A percentile compares a stretch with the other conserved stretches of the same genome.
These are phyloP conservation scores for Starmerella ratchasimensis DNA, from an alignment of 805 yeast species.

Conservation along the genomic window DNA sequence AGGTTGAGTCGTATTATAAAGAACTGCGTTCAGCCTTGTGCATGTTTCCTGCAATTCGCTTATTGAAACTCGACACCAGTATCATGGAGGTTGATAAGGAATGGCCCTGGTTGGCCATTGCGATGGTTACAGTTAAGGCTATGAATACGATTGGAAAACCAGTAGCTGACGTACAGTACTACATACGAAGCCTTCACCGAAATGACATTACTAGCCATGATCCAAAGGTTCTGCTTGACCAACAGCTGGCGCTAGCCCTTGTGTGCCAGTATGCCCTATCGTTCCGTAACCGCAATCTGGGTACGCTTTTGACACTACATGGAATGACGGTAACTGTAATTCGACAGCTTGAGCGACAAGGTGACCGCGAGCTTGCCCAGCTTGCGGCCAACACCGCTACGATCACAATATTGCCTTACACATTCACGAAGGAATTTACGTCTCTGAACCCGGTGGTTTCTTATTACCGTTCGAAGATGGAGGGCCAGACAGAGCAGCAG, in stretches of 20 bases:
- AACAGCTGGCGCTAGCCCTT: constrained; percentile 13
- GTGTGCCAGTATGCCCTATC: constrained; percentile 15
- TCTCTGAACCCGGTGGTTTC: constrained; percentile 5
- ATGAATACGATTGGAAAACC: constrained; percentile 11
- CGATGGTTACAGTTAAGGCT: constrained; percentile 18
- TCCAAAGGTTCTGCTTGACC: constrained; percentile 6
- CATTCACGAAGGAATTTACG: constrained; percentile 5
- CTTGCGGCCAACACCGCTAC: constrained; percentile 6
- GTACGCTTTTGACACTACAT: constrained; percentile 14
- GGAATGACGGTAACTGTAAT: constrained; percentile 10
- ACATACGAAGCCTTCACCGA: constrained; percentile 5
- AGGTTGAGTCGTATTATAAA: constrained; percentile 8
- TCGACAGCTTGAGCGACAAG: constrained; percentile 2
- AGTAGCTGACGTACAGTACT: constrained; percentile 9
- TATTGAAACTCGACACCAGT: constrained; percentile 5
- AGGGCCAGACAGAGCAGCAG: background rate
- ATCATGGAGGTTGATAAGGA: constrained; percentile 12
- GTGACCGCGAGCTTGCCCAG: constrained; percentile 1
- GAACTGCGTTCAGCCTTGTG: constrained; percentile 3
- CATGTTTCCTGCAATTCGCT: constrained; percentile 6
- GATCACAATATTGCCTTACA: constrained; percentile 12
- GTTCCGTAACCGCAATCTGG: constrained; percentile 14
- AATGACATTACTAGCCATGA: constrained; percentile 1
- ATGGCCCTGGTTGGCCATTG: constrained; percentile 17
- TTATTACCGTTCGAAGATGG: constrained; percentile 4